These are phyloP conservation scores for Senna tora DNA, from an alignment of 306 rosid genomes.

Conservation along the genomic window DNA sequence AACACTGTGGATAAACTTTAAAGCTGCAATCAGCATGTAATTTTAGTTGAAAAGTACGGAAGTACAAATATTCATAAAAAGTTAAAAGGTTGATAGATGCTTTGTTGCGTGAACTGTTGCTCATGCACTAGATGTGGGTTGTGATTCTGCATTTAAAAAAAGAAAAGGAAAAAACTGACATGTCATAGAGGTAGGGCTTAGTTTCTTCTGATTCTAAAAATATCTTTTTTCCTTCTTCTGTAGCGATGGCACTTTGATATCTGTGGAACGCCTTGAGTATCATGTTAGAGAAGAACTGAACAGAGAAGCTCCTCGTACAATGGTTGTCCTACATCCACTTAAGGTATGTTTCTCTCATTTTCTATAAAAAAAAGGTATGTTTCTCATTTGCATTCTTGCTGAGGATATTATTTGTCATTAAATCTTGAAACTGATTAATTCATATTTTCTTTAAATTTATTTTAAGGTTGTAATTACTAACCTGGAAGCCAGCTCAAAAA, in stretches of 20 bases:
- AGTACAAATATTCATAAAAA: neutral
- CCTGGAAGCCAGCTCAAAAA: slow-evolving; percentile 64
- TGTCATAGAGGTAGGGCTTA: neutral
- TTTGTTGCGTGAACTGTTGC: neutral
- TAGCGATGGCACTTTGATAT: slow-evolving; percentile 91
- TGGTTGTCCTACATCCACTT: slow-evolving; percentile 89
- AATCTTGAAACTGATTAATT: slow-evolving; percentile 24
- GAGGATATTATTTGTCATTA: neutral
- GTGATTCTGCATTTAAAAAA: neutral
- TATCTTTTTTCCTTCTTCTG: slow-evolving; percentile 22
- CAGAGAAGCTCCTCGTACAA: slow-evolving; percentile 70
- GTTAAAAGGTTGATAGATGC: neutral
- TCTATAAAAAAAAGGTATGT: too few relatives aligned
- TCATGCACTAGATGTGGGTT: neutral
- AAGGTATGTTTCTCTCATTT: slow-evolving; percentile 68
- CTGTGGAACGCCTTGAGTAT: slow-evolving; percentile 83
- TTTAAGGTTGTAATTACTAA: slow-evolving; percentile 85
- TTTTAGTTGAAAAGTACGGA: neutral
- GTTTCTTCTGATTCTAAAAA: neutral
- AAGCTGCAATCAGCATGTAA: neutral
- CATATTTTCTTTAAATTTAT: neutral
- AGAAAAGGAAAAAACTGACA: neutral
- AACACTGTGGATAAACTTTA: too few relatives aligned
- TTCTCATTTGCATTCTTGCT: slow-evolving; percentile 34
- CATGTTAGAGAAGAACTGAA: slow-evolving; percentile 95